Base-by-base conservation (phyloP, 2,329 filamentous ascomycete genomes). In the Apiospora aurea region DNA sequence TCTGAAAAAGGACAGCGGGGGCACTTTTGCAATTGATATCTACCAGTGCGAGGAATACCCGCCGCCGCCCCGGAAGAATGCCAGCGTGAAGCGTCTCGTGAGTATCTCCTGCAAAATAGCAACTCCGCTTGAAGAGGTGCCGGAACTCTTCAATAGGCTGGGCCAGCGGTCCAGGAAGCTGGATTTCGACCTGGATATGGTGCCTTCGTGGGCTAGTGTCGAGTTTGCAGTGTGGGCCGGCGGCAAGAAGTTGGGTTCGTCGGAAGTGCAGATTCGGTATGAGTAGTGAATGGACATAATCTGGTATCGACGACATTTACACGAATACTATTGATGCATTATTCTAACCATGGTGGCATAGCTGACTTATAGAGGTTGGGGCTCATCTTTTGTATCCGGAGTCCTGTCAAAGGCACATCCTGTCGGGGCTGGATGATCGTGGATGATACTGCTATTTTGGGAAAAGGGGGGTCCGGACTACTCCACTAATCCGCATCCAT, bases 161-260 rank as follows among this genome's bases (percentile, higher is more conserved):
- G 69, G 69, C 2, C 8, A 41, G 4, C 6, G 4, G 10, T 26
- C 24, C 24, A 67, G 47, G 21, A 64, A 44, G 26, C 41, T 70
- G 51, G 8, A 29, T 1, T 47, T 29, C 14, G 53, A 70, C 13
- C 44, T 70, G 14, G 69, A 64, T 24, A 29, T 70, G 29, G 53
- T 70, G 16, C 69, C 53, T 14, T 70, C 53, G 34, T 53, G 69
- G n/a, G 69, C 69, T 2, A 16, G 26, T 14, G 11, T 70, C 16
- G 53, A 70, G 21, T 70, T 70, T 4, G 2, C 34, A 11, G n/a
- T 70, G 1, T 70, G 53, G n/a, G 18, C 41, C 14, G 26, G 53
- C 2, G 49, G 69, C 21, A 53, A 49, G n/a, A 70, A 61, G 38
- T 11, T 49, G 46, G 46, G 46, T 10, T 49, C 46, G 21, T 49